Evolutionary conservation across 345 rosid species (phyloP).

Genomic region (Clarkia xantiana): DNA sequence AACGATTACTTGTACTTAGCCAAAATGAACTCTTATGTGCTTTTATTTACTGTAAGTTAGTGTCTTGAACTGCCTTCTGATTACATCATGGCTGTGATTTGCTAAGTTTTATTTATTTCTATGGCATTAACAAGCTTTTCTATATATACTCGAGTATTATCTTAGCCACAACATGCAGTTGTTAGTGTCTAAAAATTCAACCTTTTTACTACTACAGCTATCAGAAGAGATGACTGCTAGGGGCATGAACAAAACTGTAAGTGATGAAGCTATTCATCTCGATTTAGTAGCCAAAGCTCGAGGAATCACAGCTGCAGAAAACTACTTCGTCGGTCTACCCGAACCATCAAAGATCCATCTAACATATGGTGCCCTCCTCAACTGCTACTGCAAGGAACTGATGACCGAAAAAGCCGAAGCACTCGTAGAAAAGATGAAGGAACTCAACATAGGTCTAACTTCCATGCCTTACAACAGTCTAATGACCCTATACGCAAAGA

Average conservation of each 20-base stretch:
- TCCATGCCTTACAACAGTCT: slow-evolving; percentile 83
- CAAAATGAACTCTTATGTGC: no score
- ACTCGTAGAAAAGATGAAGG: slow-evolving; percentile 76
- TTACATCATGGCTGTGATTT: no score
- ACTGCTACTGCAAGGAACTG: slow-evolving; percentile 77
- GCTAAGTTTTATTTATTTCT: no score
- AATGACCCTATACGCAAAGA: slow-evolving; percentile 75
- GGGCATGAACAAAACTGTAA: slow-evolving; percentile 84
- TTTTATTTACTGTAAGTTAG: no score
- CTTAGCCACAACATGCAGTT: not conserved
- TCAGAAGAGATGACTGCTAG: slow-evolving; percentile 64
- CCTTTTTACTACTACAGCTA: slow-evolving; percentile 24
- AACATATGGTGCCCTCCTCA: slow-evolving; percentile 69
- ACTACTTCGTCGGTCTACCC: slow-evolving; percentile 65
- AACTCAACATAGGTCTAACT: slow-evolving; percentile 49
- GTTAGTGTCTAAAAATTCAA: not conserved
- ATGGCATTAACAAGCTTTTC: no score
- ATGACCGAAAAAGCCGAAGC: slow-evolving; percentile 76
- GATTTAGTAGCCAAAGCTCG: slow-evolving; percentile 74
- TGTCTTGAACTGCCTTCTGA: no score
- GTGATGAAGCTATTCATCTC: slow-evolving; percentile 95
- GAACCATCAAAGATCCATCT: slow-evolving; percentile 62
- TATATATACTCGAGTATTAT: no score
- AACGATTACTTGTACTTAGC: no score
- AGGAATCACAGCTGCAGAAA: slow-evolving; percentile 70